phyloP scores from a whole-genome alignment of 352 stramenopile genomes.

The Globisporangium barbulae region DNA sequence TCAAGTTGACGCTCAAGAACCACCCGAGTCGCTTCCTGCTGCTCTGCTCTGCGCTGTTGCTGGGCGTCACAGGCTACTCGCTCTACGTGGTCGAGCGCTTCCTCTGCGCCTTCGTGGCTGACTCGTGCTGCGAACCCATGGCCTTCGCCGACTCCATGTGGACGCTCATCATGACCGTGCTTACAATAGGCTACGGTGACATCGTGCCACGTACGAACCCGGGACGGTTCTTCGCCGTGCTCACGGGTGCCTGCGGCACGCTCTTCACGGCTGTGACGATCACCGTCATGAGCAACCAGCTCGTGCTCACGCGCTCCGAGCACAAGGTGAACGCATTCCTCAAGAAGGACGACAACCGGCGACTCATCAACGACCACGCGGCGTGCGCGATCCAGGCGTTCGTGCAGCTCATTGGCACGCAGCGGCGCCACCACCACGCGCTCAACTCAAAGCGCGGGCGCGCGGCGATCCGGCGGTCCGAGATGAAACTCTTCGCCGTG shows the following conservation, averaged over 20 bases:
- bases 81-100: conserved; percentile 72
- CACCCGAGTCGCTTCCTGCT: conserved; percentile 49
- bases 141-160: conserved; percentile 50
- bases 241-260: conserved; percentile 49
- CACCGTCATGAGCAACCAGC: conserved; percentile 70
- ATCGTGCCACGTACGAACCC: conserved; percentile 48
- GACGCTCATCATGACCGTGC: conserved; percentile 65
- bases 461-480: conserved; percentile 21
- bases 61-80: conserved; percentile 48
- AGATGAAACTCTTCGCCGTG: conserved; percentile 62
- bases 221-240: conserved; percentile 47
- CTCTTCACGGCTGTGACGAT: conserved; percentile 68
- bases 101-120: conserved; percentile 51
- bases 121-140: conserved; percentile 59
- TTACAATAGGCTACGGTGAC: conserved; percentile 75
- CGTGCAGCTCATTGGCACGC: conserved; percentile 44
- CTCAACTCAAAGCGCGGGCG: conserved; percentile 13
- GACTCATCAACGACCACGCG: conserved; percentile 55
- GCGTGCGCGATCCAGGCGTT: conserved; percentile 62
- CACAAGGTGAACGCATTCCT: conserved; percentile 82
- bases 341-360: conserved; percentile 65
- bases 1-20: conserved; percentile 78
- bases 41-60: conserved; percentile 34
- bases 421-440: conserved; percentile 29
- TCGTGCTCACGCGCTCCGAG: conserved; percentile 71